Conservation (phyloP, 2,329 filamentous ascomycete species). For the Torrubiellomyces zombiae region DNA sequence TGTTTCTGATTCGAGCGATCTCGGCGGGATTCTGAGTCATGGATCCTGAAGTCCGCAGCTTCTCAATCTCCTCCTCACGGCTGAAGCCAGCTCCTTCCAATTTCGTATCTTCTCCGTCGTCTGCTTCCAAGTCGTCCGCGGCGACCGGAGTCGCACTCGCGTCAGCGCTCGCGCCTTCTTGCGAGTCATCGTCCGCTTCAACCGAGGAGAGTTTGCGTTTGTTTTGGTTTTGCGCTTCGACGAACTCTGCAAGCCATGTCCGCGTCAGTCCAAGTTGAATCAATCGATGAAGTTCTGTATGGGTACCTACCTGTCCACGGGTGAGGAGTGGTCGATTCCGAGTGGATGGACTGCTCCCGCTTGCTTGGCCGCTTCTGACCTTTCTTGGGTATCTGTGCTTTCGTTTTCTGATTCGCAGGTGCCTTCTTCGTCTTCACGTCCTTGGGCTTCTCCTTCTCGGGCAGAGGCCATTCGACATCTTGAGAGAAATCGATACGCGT, state of each 20-base stretch:
- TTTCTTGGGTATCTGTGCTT: conserved; percentile 40
- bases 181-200: conserved; percentile 26
- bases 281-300: no score
- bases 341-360: conserved; percentile 36
- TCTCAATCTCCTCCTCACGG: conserved; percentile 87
- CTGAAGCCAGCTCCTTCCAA: conserved; percentile 44
- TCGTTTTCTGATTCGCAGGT: conserved; percentile 38
- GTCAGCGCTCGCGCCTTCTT: conserved; percentile 25
- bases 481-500: conserved; percentile 70
- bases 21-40: conserved; percentile 99
- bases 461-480: conserved; percentile 92
- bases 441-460: conserved; percentile 71
- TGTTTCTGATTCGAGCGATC: conserved; percentile 86
- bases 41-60: conserved; percentile 80
- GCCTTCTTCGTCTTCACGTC: conserved; percentile 58
- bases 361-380: conserved; percentile 37
- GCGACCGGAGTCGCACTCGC: conserved; percentile 26
- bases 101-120: conserved; percentile 30
- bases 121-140: conserved; percentile 36
- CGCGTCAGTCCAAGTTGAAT: neutral
- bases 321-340: conserved; percentile 36
- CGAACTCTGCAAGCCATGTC: conserved; percentile 19
- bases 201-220: conserved; percentile 29
- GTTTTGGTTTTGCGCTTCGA: conserved; percentile 27
- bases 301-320: conserved; percentile 26